phyloP scores from a whole-genome alignment of 1,139 yeast species.

The Hanseniaspora uvarum region DNA sequence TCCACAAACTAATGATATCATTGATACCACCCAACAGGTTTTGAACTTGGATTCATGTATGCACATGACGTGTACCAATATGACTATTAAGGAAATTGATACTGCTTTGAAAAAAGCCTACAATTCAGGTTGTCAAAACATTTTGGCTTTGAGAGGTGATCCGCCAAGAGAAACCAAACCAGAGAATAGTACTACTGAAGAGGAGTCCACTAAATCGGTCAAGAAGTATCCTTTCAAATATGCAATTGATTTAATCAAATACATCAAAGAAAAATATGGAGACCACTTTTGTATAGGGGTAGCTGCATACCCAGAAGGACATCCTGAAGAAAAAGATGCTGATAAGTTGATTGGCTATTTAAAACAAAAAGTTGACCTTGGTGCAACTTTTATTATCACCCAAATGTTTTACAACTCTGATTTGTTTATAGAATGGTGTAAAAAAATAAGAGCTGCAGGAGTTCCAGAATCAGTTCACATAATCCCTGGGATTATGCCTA shows the following conservation, averaged over 20 bases:
- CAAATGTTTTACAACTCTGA: constrained; percentile 91
- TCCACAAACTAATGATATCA: constrained; percentile 61
- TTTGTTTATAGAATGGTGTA: constrained; percentile 73
- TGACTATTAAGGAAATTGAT: constrained; percentile 74
- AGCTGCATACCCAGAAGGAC: constrained; percentile 70
- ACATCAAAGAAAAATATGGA: constrained; percentile 48
- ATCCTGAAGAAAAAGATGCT: constrained; percentile 67
- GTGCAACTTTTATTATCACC: constrained; percentile 85
- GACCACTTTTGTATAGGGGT: constrained; percentile 63
- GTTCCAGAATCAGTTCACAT: constrained; percentile 58
- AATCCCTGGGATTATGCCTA: constrained; percentile 98
- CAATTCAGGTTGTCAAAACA: constrained; percentile 87
- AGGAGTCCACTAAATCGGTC: constrained; percentile 45
- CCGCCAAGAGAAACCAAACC: constrained; percentile 42
- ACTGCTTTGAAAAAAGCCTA: constrained; percentile 78
- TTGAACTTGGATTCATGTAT: constrained; percentile 92
- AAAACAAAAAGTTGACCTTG: constrained; percentile 83
- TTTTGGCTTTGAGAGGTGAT: constrained; percentile 77
- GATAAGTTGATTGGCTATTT: constrained; percentile 51
- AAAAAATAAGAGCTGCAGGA: constrained; percentile 60
- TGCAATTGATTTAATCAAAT: constrained; percentile 54
- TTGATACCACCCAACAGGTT: constrained; percentile 83
- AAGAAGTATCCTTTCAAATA: constrained; percentile 39
- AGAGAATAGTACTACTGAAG: constrained; percentile 40
- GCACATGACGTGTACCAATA: constrained; percentile 95